Evolutionary conservation across 2,329 filamentous ascomycete genomes (phyloP), one percentile per base, ranked within the genome.

Genomic region (Penicillium sclerotigenum): DNA sequence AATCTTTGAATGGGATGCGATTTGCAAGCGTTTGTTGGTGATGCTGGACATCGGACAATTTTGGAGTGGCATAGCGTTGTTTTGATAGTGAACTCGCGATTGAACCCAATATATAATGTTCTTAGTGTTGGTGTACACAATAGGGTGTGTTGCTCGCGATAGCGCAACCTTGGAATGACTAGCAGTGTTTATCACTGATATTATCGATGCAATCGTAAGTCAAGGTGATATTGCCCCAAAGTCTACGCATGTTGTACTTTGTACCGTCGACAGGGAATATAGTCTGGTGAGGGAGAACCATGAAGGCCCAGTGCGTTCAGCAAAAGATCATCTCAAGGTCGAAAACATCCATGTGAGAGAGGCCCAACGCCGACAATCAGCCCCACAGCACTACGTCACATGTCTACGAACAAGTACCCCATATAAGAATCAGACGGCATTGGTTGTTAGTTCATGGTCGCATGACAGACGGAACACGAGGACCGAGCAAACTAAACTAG

Each of bases 401-500:
- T 26, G 16, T 20, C 42, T 53, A 53, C 48, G 18, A 46, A 41
- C 36, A 29, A 47, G 22, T 42, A 52, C 53, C 52, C 42, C 38
- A 56, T 20, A 18, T 41, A 54, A 47, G 31, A 61, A 58, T 62
- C 62, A 66, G 57, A 65, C 61, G 59, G 59, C 59, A 65, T 64
- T 60, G 57, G 62, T 68, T 65, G 60, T 68, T 65, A 60, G 58
- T 60, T 70, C 69, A 66, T 70, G 65, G 62, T 71, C 68, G 64
- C 67, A 68, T 71, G 62, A 64, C 60, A 64, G 65, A 70, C 64
- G 64, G 65, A 58, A 59, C 63, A 66, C 60, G 58, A 64, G 58
- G 66, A 54, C 64, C 67, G 65, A 68, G 67, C 72, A 73, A 45
- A 67, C 69, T 71, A 67, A 60, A 64, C 69, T 68, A 62, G 57